phyloP scores from a whole-genome alignment of 2,329 filamentous ascomycete genomes.

The Trichoderma harzianum region DNA sequence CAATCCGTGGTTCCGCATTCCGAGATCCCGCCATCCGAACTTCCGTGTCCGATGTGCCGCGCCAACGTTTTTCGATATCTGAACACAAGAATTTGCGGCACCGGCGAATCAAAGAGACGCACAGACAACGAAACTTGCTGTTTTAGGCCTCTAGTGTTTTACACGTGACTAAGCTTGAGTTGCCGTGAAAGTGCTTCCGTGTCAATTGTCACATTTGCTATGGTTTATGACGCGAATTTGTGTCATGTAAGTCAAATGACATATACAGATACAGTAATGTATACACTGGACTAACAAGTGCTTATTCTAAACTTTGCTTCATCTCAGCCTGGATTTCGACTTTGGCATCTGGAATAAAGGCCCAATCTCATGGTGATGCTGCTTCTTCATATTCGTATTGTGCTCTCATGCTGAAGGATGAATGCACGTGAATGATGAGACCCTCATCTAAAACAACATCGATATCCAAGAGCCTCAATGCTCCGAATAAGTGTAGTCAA shows the following conservation, averaged over 20 bases:
- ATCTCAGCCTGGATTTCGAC: background rate
- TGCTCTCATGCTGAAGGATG: background rate
- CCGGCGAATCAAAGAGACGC: background rate
- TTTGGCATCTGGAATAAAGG: background rate
- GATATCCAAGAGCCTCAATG: background rate
- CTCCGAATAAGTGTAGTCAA: background rate
- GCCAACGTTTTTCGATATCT: background rate
- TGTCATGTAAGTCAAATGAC: background rate
- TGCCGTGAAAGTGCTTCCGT: background rate
- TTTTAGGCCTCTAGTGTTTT: background rate
- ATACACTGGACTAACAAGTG: background rate
- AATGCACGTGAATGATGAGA: background rate
- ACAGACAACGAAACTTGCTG: background rate
- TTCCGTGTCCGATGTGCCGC: constrained; percentile 25
- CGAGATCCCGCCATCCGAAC: constrained; percentile 26
- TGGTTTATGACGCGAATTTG: background rate
- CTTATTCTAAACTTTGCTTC: background rate
- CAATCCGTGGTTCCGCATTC: background rate
- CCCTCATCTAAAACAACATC: background rate
- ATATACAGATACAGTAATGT: background rate
- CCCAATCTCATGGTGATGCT: background rate
- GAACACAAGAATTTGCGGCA: background rate
- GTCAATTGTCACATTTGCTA: background rate
- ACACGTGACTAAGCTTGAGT: background rate
- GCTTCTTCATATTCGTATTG: background rate